Evolutionary conservation across 192 early-diverging fungal genomes (phyloP).

Genomic region (Coemansia sp.): DNA sequence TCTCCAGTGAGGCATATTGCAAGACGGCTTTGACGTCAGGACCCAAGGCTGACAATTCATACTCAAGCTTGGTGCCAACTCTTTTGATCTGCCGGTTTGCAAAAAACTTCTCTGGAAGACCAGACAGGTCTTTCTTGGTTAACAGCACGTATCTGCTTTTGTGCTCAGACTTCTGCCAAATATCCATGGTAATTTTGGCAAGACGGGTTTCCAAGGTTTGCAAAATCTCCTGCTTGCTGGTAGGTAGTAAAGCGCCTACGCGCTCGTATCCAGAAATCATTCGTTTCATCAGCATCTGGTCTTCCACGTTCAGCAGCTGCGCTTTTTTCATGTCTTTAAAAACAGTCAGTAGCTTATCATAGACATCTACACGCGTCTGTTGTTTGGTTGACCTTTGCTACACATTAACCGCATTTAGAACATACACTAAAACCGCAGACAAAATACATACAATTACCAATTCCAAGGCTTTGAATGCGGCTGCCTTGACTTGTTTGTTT

Average conservation of each 20-base stretch:
- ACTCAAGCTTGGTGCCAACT: conserved; percentile 56
- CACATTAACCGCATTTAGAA: background rate
- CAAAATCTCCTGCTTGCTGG: conserved; percentile 56
- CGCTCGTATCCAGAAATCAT: conserved; percentile 58
- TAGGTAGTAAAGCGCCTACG: conserved; percentile 61
- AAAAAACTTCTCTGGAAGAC: conserved; percentile 63
- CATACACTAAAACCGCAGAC: background rate
- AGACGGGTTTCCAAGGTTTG: conserved; percentile 54
- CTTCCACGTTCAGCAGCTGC: conserved; percentile 51
- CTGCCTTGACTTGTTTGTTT: conserved; percentile 58
- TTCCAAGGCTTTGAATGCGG: conserved; percentile 56
- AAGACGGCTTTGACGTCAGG: conserved; percentile 43
- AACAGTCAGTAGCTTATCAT: conserved; percentile 41
- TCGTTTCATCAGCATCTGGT: conserved; percentile 58
- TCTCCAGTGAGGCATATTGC: conserved; percentile 36
- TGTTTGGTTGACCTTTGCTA: conserved; percentile 4
- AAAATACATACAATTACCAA: conserved; percentile 21
- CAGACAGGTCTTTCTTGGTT: conserved; percentile 57
- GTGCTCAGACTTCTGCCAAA: conserved; percentile 59
- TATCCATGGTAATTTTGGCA: conserved; percentile 58
- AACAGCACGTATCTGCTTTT: conserved; percentile 48
- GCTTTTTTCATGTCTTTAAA: conserved; percentile 34
- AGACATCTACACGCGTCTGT: conserved; percentile 57
- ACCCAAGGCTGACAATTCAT: conserved; percentile 63
- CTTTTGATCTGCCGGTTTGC: conserved; percentile 50